Conservation (phyloP, 352 stramenopile species). For the Thalassiosira mediterranea region DNA sequence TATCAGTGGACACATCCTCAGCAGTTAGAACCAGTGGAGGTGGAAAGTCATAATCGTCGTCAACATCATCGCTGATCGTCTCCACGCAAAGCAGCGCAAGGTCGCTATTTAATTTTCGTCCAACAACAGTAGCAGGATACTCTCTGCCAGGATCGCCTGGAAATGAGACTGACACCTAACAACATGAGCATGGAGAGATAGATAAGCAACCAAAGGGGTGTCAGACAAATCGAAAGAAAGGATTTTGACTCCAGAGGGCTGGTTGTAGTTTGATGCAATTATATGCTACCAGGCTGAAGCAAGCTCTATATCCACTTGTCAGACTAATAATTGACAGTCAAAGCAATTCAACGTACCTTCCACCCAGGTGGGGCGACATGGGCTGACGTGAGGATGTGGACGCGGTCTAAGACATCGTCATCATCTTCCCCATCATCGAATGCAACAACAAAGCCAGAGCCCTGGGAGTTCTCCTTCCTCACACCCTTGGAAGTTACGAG, state of each 20-base stretch:
- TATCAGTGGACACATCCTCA: slow-evolving; percentile 41
- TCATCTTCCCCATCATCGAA: slow-evolving; percentile 41
- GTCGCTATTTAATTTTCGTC: slow-evolving; percentile 58
- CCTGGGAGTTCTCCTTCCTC: slow-evolving; percentile 62
- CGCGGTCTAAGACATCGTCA: slow-evolving; percentile 23
- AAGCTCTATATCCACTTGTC: too few relatives aligned
- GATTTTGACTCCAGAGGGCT: too few relatives aligned
- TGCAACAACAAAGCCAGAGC: slow-evolving; percentile 62
- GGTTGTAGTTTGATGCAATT: too few relatives aligned
- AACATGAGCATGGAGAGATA: neutral
- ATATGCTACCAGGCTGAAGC: too few relatives aligned
- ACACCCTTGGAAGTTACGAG: slow-evolving; percentile 58
- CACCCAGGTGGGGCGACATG: slow-evolving; percentile 62
- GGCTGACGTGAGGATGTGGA: slow-evolving; percentile 53
- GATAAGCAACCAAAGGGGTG: too few relatives aligned
- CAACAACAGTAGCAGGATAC: slow-evolving; percentile 55
- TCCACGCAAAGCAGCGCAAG: slow-evolving; percentile 54
- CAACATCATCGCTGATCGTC: slow-evolving; percentile 25
- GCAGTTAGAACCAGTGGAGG: slow-evolving; percentile 34
- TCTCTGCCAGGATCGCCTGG: slow-evolving; percentile 28
- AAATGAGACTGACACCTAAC: slow-evolving; percentile 51
- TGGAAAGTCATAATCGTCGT: slow-evolving; percentile 44
- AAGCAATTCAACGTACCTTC: slow-evolving; percentile 20
- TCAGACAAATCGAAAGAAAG: too few relatives aligned
- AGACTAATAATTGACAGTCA: too few relatives aligned